These are phyloP conservation scores for Boletus huronensis DNA, from an alignment of 768 basidiomycete genomes.

Conservation along the genomic window DNA sequence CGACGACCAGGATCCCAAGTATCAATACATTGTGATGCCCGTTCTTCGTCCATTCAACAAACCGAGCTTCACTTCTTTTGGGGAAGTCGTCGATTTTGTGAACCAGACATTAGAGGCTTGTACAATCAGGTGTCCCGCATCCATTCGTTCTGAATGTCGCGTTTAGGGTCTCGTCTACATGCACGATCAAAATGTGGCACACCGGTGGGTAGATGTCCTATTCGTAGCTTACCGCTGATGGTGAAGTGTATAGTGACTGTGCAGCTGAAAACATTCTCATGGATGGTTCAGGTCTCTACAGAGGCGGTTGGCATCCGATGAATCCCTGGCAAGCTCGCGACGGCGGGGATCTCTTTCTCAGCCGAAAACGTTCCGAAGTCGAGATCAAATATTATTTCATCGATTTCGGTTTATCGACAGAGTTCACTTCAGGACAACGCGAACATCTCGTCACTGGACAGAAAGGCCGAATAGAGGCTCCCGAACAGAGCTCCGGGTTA, in stretches of 20 bases:
- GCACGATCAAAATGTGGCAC: neutral
- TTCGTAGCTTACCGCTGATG: neutral
- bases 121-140: neutral
- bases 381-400: neutral
- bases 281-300: neutral
- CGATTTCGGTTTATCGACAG: neutral
- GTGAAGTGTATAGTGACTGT: neutral
- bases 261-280: neutral
- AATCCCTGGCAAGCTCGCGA: neutral
- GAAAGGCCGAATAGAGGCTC: neutral
- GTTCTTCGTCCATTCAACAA: conserved; percentile 22
- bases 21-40: neutral
- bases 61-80: conserved; percentile 22
- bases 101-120: conserved; percentile 16
- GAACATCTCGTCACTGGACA: neutral
- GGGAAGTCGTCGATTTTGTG: conserved; percentile 29
- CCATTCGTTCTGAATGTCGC: neutral
- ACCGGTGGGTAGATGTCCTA: neutral
- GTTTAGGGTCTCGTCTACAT: neutral
- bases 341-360: neutral
- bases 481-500: neutral
- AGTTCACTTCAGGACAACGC: neutral
- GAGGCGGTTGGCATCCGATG: neutral
- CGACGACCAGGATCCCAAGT: conserved; percentile 1
- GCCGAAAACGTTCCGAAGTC: neutral